Percentiles rank a stretch among this genome's conserved stretches.
Evolutionary conservation across 305 asterid genomes (phyloP).

Genomic region (Plantago coronopus): DNA sequence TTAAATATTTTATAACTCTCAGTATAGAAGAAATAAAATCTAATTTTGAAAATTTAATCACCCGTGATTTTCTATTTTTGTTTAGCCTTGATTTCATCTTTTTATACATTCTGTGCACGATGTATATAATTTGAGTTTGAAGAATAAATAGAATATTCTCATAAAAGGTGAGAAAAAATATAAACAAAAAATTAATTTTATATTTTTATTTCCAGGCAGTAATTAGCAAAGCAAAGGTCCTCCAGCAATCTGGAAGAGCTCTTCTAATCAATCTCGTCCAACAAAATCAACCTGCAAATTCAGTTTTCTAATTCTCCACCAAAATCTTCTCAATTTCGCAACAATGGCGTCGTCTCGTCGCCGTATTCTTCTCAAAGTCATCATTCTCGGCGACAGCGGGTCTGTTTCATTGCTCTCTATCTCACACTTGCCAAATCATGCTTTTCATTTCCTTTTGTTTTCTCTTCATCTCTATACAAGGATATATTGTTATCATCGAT

Average conservation of each 20-base stretch:
- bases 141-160: too few relatives aligned
- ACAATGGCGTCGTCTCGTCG: conserved; percentile 55
- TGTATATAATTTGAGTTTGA: too few relatives aligned
- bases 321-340: conserved; percentile 11
- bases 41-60: too few relatives aligned
- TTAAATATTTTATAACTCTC: too few relatives aligned
- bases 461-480: not conserved
- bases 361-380: conserved; percentile 59
- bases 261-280: not conserved
- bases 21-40: too few relatives aligned
- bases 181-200: too few relatives aligned
- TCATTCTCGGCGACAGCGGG: conserved; percentile 72
- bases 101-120: too few relatives aligned
- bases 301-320: not conserved
- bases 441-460: not conserved
- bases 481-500: conserved; percentile 2
- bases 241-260: not conserved
- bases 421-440: conserved; percentile 1
- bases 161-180: too few relatives aligned
- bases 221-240: not conserved
- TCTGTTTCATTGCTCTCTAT: conserved; percentile 19
- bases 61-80: too few relatives aligned
- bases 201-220: too few relatives aligned
- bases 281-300: conserved; percentile 3
- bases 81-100: too few relatives aligned